Evolutionary conservation across 2,329 filamentous ascomycete species (phyloP), one percentile per base, ranked within the genome.

Genomic region (Phyllosticta paracitricarpa): DNA sequence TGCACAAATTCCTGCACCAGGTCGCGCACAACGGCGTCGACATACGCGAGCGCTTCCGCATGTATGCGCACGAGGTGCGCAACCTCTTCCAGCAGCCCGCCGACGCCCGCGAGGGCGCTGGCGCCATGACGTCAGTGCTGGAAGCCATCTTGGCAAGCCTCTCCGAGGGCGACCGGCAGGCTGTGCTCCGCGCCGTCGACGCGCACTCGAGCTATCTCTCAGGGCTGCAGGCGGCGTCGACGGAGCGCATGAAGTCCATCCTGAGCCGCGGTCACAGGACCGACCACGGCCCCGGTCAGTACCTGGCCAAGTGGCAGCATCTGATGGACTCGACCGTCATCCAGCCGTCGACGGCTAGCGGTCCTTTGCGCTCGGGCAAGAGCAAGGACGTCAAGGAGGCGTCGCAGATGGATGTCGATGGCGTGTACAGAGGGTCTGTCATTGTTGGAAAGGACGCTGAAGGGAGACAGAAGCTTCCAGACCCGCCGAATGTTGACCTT

Each of bases 1-100:
- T 84, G 54, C 89, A 90, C 74, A 83, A 81, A 58, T 92, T 89
- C 77, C 70, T 91, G 2, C 88, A 91, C 65, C 83, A 88, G 59
- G 78, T 89, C 9, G 83, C 83, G 3, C 83, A 82, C 64, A 86
- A 86, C 33, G 89, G 87, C 33, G 85, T 86, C 0, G 84, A 87
- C 1, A 76, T 91, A 4, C 81, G 82, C 60, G 77, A 80, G 3
- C 81, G 82, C 63, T 86, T 88, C 74, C 77, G 79, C 14, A 75
- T 74, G 0, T 91, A 87, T 78, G 81, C 81, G 0, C 83, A 84
- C 40, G 75, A 80, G 4, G 81, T 82, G 1, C 77, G 84, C 17
- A 73, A 77, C 9, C 79, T 82, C 51, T 90, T 91, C 72, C 72
- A 71, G 58, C 68, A 61, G 48, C 63, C 68, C 24, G 70, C 63